Evolutionary conservation across 139 green algal species (phyloP).

Genomic region (Eudorina sp.): DNA sequence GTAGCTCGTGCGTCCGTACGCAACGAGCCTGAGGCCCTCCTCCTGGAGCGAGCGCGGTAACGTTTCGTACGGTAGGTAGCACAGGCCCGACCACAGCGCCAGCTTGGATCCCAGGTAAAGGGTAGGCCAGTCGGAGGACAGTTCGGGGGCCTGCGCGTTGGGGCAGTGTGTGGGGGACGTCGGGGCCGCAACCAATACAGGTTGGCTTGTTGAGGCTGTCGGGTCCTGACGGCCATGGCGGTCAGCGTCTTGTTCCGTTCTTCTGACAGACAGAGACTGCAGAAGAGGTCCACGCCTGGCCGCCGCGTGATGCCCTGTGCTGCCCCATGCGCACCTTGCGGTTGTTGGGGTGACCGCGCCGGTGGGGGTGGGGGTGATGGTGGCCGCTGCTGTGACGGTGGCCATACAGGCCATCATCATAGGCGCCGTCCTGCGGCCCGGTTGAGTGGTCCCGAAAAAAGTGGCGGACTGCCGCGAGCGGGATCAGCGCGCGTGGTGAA

Average conservation of each 20-base stretch:
- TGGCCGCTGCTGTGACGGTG: background rate
- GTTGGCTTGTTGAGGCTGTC: too few species aligned
- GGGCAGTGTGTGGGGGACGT: background rate
- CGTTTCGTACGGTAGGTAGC: conserved; percentile 53
- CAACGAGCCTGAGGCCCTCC: conserved; percentile 57
- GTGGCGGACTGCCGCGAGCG: conserved; percentile 1
- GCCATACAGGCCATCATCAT: too few species aligned
- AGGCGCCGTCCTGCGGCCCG: background rate
- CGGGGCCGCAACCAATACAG: background rate
- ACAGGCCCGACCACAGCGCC: conserved; percentile 61
- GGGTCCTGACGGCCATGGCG: too few species aligned
- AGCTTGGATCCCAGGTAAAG: conserved; percentile 60
- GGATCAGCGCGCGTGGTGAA: background rate
- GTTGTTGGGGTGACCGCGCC: background rate
- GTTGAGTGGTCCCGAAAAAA: conserved; percentile 22
- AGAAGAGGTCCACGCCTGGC: too few species aligned
- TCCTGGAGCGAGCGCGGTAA: conserved; percentile 45
- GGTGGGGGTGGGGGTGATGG: background rate
- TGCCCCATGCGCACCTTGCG: too few species aligned
- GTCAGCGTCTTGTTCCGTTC: too few species aligned
- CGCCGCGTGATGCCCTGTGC: too few species aligned
- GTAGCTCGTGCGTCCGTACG: conserved; percentile 57
- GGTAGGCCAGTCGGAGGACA: conserved; percentile 27
- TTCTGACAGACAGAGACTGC: too few species aligned
- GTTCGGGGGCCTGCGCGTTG: background rate